Conservation (phyloP, 495 filamentous ascomycete species). For the Tricharina praecox region DNA sequence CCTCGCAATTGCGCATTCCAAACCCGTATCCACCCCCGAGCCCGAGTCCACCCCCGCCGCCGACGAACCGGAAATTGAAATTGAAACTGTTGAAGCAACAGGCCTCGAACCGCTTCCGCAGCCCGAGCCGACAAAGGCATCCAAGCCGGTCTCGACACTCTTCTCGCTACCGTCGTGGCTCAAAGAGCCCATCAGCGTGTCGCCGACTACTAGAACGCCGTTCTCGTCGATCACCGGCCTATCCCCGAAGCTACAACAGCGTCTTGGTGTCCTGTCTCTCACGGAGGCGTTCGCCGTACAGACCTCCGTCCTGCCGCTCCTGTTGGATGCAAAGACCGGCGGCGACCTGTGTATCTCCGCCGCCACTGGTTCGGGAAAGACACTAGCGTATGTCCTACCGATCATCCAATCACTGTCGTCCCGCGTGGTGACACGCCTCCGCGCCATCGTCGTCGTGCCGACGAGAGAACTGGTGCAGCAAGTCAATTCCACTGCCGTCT, state of each 20-base stretch:
- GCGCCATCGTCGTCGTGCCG: slow-evolving; percentile 69
- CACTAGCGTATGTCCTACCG: slow-evolving; percentile 75
- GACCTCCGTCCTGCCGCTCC: slow-evolving; percentile 57
- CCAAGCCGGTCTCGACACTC: slow-evolving; percentile 8
- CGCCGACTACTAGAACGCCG: slow-evolving; percentile 37
- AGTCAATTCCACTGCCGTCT: slow-evolving; percentile 42
- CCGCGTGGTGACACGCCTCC: slow-evolving; percentile 41
- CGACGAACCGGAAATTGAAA: not conserved
- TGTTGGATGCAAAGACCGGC: slow-evolving; percentile 39
- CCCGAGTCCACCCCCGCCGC: not conserved
- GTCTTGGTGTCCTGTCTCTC: slow-evolving; percentile 48
- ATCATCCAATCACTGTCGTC: slow-evolving; percentile 56
- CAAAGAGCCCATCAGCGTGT: slow-evolving; percentile 48
- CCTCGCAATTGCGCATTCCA: not conserved
- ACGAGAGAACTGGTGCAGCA: slow-evolving; percentile 81
- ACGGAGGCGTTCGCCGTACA: slow-evolving; percentile 72
- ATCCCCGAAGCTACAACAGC: slow-evolving; percentile 37
- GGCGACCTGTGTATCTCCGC: slow-evolving; percentile 80
- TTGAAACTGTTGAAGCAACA: slow-evolving; percentile 3
- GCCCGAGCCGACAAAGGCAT: slow-evolving; percentile 9
- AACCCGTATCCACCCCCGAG: slow-evolving; percentile 9
- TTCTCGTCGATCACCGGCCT: slow-evolving; percentile 47
- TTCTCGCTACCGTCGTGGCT: slow-evolving; percentile 57
- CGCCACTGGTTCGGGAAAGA: slow-evolving; percentile 86
- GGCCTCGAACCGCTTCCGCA: slow-evolving; percentile 25